phyloP scores from a whole-genome alignment of 1,284 basidiomycete species.

The Trametes versicolor region DNA sequence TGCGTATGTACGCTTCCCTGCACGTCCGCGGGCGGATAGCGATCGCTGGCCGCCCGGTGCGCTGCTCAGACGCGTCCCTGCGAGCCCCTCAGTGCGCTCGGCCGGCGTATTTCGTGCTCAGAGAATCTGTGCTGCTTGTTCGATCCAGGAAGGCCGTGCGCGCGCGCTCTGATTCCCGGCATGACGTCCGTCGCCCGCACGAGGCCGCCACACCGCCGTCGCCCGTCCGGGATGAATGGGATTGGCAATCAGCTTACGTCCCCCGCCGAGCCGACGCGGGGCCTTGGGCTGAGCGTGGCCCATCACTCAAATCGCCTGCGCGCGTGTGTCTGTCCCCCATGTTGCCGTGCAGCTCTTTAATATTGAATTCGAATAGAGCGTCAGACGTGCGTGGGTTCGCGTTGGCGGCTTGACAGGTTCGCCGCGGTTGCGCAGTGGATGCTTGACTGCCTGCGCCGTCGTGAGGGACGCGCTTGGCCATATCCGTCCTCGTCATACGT shows the following conservation, averaged over 20 bases:
- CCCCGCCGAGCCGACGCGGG: constrained; percentile 1
- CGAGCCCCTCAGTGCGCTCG: neutral
- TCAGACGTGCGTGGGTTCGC: no score
- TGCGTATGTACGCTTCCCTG: neutral
- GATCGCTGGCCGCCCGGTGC: constrained; percentile 3
- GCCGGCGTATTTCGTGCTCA: constrained; percentile 3
- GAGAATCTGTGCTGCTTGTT: constrained; percentile 4
- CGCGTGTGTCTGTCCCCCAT: neutral
- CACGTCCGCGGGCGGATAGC: constrained; percentile 1
- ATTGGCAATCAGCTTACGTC: constrained; percentile 14
- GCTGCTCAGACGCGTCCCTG: neutral
- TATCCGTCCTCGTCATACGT: neutral
- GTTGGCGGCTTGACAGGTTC: neutral
- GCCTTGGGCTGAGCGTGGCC: neutral
- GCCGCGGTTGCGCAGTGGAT: neutral
- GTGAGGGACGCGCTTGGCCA: neutral
- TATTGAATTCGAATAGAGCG: neutral
- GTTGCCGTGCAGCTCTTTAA: neutral
- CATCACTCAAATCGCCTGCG: neutral
- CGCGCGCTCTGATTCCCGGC: constrained; percentile 13
- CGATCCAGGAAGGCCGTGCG: constrained; percentile 1
- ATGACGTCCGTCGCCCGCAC: constrained; percentile 14
- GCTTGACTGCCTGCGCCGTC: neutral
- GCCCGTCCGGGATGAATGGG: constrained; percentile 2
- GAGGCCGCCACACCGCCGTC: constrained; percentile 6